Conservation (phyloP, 148 eudicot genomes). For the Chenopodium suecicum region DNA sequence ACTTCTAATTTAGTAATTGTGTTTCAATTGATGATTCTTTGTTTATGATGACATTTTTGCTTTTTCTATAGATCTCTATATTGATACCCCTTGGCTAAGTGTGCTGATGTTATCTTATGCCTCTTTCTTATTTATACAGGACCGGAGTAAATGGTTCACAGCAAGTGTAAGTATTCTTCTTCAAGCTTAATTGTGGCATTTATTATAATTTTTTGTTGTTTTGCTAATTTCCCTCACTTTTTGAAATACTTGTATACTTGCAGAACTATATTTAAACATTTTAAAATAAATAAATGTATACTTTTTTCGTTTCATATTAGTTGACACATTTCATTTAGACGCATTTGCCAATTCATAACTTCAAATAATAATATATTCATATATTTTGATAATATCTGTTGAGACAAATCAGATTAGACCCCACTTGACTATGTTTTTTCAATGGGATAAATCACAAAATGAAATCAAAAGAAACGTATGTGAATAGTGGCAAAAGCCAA, state of each 20-base stretch:
- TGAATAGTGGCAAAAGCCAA: no score
- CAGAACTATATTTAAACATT: not conserved
- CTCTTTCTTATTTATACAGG: conserved; percentile 36
- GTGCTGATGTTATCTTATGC: conserved; percentile 4
- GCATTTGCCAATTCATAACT: no score
- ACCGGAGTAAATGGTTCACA: conserved; percentile 47
- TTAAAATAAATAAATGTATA: not conserved
- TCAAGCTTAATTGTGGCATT: not conserved
- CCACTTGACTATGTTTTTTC: no score
- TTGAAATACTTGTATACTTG: not conserved
- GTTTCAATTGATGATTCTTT: not conserved
- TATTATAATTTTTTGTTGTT: not conserved
- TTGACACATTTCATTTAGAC: no score
- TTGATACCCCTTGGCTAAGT: not conserved
- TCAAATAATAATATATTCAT: no score
- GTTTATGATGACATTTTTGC: not conserved
- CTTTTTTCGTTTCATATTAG: not conserved
- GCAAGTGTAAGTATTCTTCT: conserved; percentile 44
- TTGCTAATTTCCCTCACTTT: not conserved
- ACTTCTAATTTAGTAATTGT: not conserved
- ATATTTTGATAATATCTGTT: no score
- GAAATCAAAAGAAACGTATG: no score
- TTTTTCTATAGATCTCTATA: not conserved
- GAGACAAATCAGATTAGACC: no score
- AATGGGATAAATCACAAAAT: no score